Conservation (phyloP, 2,329 filamentous ascomycete genomes). For the Dichotomopilus funicola region DNA sequence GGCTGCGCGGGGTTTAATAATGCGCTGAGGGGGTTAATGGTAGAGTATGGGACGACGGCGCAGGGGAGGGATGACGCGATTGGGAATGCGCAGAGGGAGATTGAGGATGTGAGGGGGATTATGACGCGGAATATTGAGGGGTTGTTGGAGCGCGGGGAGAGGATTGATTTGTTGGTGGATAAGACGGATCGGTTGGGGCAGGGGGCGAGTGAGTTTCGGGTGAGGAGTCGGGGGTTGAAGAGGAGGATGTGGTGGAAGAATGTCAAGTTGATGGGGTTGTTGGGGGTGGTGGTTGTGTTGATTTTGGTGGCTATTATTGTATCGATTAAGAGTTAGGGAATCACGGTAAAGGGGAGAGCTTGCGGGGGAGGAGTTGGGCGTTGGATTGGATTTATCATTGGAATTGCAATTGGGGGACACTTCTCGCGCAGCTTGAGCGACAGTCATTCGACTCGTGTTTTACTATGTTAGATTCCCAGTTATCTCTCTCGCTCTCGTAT, state of each 20-base stretch:
- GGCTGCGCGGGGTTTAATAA: slow-evolving; percentile 83
- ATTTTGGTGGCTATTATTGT: slow-evolving; percentile 52
- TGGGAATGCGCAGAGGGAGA: slow-evolving; percentile 75
- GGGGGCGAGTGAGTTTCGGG: slow-evolving; percentile 81
- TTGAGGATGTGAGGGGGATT: slow-evolving; percentile 85
- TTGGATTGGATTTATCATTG: slow-evolving; percentile 1
- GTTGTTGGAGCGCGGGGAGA: slow-evolving; percentile 80
- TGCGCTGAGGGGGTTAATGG: slow-evolving; percentile 69
- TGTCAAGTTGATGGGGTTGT: slow-evolving; percentile 81
- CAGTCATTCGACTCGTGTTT: neutral
- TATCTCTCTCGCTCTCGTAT: neutral
- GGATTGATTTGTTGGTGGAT: slow-evolving; percentile 88
- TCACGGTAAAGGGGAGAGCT: neutral
- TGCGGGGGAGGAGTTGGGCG: neutral
- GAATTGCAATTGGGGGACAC: neutral
- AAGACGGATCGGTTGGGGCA: slow-evolving; percentile 92
- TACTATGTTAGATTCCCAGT: neutral
- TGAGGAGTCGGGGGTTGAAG: slow-evolving; percentile 78
- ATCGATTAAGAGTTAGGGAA: slow-evolving; percentile 40
- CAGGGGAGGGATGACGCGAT: slow-evolving; percentile 71
- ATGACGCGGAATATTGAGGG: slow-evolving; percentile 96
- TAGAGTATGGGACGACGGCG: slow-evolving; percentile 70
- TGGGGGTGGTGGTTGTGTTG: slow-evolving; percentile 60
- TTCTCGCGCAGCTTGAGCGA: neutral
- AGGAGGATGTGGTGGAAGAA: slow-evolving; percentile 99